Conservation (phyloP, 768 basidiomycete species). For the Tulasnella sp. region DNA sequence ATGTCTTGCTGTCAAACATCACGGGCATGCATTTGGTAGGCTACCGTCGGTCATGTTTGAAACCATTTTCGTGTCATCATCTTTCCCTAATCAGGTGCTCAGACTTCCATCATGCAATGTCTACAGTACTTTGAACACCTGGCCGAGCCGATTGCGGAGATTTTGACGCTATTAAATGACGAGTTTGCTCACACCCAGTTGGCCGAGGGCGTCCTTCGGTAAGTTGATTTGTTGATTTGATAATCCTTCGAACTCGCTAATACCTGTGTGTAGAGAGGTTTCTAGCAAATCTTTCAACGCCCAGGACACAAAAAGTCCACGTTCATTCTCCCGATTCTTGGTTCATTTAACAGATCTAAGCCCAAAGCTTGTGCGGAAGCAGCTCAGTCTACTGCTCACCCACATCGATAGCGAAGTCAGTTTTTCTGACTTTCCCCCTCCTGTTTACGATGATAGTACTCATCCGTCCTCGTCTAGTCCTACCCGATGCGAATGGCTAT, state of each 20-base stretch:
- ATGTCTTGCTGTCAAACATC: constrained; percentile 83
- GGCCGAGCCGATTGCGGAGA: constrained; percentile 87
- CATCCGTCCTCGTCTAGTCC: constrained; percentile 37
- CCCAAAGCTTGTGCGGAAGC: constrained; percentile 74
- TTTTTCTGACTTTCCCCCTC: neutral
- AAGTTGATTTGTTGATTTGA: constrained; percentile 13
- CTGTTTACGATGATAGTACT: neutral
- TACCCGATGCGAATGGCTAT: constrained; percentile 95
- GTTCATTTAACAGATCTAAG: constrained; percentile 65
- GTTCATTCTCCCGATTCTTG: constrained; percentile 76
- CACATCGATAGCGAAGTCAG: constrained; percentile 87
- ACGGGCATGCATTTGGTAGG: constrained; percentile 59
- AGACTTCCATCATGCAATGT: constrained; percentile 81
- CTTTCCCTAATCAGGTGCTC: constrained; percentile 34
- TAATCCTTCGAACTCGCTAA: neutral
- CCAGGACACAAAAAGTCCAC: constrained; percentile 77
- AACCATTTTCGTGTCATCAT: neutral
- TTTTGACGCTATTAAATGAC: constrained; percentile 60
- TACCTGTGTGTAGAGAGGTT: constrained; percentile 46
- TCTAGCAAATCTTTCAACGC: constrained; percentile 61
- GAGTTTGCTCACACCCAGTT: constrained; percentile 84
- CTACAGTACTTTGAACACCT: constrained; percentile 92
- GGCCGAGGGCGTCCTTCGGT: constrained; percentile 75
- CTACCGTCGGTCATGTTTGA: neutral
- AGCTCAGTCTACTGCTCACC: constrained; percentile 68